A percentile compares a stretch with the other conserved stretches of the same genome.
Conservation (phyloP, 202 grass and related monocot genomes). For the Schoenoplectus triqueter region DNA sequence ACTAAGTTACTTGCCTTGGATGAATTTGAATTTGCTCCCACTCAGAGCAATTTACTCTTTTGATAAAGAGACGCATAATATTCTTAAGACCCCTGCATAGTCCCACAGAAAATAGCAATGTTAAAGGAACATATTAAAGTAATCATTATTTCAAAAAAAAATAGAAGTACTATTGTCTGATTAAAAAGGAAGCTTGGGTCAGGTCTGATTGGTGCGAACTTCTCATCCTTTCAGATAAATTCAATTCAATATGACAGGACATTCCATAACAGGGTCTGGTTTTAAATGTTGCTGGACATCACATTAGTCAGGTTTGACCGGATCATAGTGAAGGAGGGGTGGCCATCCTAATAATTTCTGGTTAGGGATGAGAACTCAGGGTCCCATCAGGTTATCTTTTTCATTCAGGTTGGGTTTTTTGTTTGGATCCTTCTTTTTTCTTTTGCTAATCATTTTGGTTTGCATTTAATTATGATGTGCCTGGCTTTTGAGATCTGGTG, state of each 20-base stretch:
- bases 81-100: constrained; percentile 85
- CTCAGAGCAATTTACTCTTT: constrained; percentile 75
- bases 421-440: background rate
- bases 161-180: background rate
- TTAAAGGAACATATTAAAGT: constrained; percentile 35
- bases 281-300: background rate
- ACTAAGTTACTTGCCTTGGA: constrained; percentile 63
- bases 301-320: background rate
- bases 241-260: background rate
- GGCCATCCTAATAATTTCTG: background rate
- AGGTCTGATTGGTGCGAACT: constrained; percentile 15
- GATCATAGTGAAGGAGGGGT: background rate
- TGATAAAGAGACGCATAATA: constrained; percentile 84
- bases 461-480: background rate
- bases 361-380: background rate
- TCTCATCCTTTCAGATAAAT: constrained; percentile 9
- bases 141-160: constrained; percentile 29
- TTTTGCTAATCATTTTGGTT: background rate
- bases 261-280: background rate
- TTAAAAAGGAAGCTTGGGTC: constrained; percentile 7
- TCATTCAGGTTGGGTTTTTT: background rate
- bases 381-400: background rate
- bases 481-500: background rate
- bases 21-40: constrained; percentile 85
- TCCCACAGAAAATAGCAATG: background rate